Evolutionary conservation across 2,329 filamentous ascomycete species (phyloP).

Genomic region (Teratosphaeria gauchensis): DNA sequence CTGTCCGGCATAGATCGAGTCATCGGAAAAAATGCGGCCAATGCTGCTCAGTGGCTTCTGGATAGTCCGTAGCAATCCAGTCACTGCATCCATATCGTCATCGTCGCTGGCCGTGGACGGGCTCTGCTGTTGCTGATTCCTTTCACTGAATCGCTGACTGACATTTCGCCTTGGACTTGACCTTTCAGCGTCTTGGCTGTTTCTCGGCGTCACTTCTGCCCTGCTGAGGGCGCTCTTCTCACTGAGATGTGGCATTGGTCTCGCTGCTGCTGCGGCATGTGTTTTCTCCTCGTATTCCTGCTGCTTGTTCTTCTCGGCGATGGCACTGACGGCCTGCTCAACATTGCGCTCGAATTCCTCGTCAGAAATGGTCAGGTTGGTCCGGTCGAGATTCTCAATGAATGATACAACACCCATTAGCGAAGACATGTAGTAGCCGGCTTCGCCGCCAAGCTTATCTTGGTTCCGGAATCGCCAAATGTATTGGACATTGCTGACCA

Average conservation of each 20-base stretch:
- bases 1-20: constrained; percentile 18
- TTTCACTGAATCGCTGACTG: constrained; percentile 35
- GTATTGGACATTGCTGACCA: constrained; percentile 97
- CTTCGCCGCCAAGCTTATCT: constrained; percentile 94
- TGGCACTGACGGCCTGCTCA: constrained; percentile 90
- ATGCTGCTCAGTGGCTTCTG: constrained; percentile 86
- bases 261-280: constrained; percentile 25
- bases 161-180: constrained; percentile 48
- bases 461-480: constrained; percentile 95
- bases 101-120: constrained; percentile 29
- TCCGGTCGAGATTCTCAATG: constrained; percentile 91
- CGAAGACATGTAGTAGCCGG: constrained; percentile 94
- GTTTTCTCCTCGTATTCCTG: constrained; percentile 36
- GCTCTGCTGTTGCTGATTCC: constrained; percentile 11
- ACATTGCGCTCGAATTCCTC: constrained; percentile 94
- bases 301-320: constrained; percentile 75
- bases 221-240: constrained; percentile 43
- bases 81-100: constrained; percentile 73
- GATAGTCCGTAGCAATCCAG: constrained; percentile 78
- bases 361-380: constrained; percentile 83
- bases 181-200: constrained; percentile 51
- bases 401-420: constrained; percentile 93
- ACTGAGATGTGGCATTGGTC: constrained; percentile 28
- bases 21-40: constrained; percentile 85
- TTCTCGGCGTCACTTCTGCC: constrained; percentile 50